Evolutionary conservation across 345 rosid species (phyloP), one percentile per base, ranked within the genome.

Genomic region (Corchorus capsularis): DNA sequence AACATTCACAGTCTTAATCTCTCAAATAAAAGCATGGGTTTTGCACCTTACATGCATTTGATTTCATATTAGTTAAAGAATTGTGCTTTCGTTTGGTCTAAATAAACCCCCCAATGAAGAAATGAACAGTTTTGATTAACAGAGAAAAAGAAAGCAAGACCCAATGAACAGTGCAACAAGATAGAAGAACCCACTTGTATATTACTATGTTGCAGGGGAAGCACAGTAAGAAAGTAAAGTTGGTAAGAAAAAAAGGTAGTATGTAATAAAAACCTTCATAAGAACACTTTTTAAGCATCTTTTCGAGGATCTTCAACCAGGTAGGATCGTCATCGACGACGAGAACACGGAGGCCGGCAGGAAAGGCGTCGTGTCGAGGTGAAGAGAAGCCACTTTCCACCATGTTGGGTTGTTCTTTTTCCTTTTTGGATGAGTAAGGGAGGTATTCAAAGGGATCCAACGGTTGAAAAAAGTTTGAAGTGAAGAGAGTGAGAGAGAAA

Each of bases 241-340:
- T 49, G 69, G 32, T 77, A 32, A 62, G 52, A 43, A 59, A 19
- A n/a, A 49, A 39, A 39, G 43, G 61, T 8, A 11, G 2, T 55
- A 9, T 54, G n/a, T 60, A 32, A 35, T 6, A 1, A 32, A 39
- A 46, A 93, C 98, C 99, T 89, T 92, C 97, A 64, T 92, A 96
- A 12, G 91, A 92, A 71, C 98, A 96, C 79, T 93, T 96, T 72
- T 87, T 96, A 72, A 96, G 98, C 99, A 96, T 96, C 93, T 91
- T 96, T 77, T 96, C 99, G 22, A 96, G 98, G 78, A 96, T 96
- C 83, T 93, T 96, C 65, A 93, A 83, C 99, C 99, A 96, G 1
- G 98, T 92, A 2, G 93, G 94, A 63, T 96, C 99, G 39, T 96
- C 99, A 59, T 96, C 98, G 17, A 96, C 99, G 1, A 96, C 98